Evolutionary conservation across 441 rosid genomes (phyloP), one percentile per base, ranked within the genome.

Genomic region (Euphorbia celastroides): DNA sequence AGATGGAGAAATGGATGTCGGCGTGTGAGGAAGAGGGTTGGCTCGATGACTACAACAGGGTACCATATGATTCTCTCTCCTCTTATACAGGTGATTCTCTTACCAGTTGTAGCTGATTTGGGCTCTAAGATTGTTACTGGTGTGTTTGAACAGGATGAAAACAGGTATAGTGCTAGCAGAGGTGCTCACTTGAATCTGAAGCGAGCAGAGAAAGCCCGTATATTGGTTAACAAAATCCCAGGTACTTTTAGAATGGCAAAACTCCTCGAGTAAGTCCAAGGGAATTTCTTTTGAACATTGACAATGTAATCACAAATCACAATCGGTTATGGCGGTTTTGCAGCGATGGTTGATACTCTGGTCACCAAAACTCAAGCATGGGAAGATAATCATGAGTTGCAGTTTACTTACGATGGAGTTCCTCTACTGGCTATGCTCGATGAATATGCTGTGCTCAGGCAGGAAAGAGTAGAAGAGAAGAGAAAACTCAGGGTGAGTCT

Each of bases 1-100:
- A 92, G 82, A 96, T 91, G 23, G 97, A 94, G 82, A 94, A 91
- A 78, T 94, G 99, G 99, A 94, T 94, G 99, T 91, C 88, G 13
- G 94, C 97, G 69, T 92, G 99, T 74, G 99, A 94, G 83, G 99
- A 91, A 82, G 99, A 94, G 86, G 89, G 97, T 70, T 94, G 96
- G 99, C 91, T 94, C 60, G 99, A 94, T 72, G 99, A 94, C 67
- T 94, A 94, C 77, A 94, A 85, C 70, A 84, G 96, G 88, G 99
- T 89, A 82, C 22, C 28, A 12, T 69, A 62, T 64, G 5, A 56
- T 54, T 57, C 57, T 42, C 16, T 65, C 38, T 62, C 55, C 27
- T 52, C 56, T 51, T 8, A 6, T 42, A 13, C 42, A 13, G 26
- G 23, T 60, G 11, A 28, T 13, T 27, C 19, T 7, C 32, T 27